A percentile compares a stretch with the other conserved stretches of the same genome.
Evolutionary conservation across 1,284 basidiomycete genomes (phyloP).

Genomic region (Puccinia triticina): DNA sequence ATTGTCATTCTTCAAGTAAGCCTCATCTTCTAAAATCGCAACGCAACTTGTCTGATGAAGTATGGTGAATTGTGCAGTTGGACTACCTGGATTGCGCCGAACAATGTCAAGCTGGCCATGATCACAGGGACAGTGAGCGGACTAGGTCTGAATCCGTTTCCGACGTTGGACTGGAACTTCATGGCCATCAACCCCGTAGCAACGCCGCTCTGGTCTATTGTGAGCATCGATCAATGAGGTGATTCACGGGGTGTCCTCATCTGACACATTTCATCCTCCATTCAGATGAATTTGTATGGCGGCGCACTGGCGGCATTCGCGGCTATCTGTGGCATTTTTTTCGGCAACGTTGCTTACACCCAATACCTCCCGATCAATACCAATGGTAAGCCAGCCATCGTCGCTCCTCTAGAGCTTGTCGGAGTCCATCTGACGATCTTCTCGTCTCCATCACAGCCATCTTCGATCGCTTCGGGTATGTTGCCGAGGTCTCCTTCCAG

Average conservation of each 20-base stretch:
- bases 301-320: constrained; percentile 19
- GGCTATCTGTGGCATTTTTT: constrained; percentile 29
- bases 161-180: constrained; percentile 63
- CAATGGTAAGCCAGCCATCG: constrained; percentile 38
- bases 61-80: constrained; percentile 14
- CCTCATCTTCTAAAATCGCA: not conserved
- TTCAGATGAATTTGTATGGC: constrained; percentile 35
- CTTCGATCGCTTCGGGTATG: constrained; percentile 47
- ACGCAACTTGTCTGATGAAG: not conserved
- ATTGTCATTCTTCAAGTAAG: constrained; percentile 49
- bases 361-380: constrained; percentile 55
- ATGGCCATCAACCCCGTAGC: constrained; percentile 57
- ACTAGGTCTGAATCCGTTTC: constrained; percentile 61
- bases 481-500: not conserved
- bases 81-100: constrained; percentile 49
- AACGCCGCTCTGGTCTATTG: constrained; percentile 57
- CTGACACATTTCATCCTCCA: not conserved
- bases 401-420: not conserved
- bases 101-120: constrained; percentile 51
- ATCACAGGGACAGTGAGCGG: constrained; percentile 56
- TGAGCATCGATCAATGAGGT: constrained; percentile 55
- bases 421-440: not conserved
- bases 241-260: constrained; percentile 13
- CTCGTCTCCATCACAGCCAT: constrained; percentile 9
- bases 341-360: constrained; percentile 33